Evolutionary conservation across 2,329 filamentous ascomycete species (phyloP), one percentile per base, ranked within the genome.

Genomic region (Dactylellina sp.): DNA sequence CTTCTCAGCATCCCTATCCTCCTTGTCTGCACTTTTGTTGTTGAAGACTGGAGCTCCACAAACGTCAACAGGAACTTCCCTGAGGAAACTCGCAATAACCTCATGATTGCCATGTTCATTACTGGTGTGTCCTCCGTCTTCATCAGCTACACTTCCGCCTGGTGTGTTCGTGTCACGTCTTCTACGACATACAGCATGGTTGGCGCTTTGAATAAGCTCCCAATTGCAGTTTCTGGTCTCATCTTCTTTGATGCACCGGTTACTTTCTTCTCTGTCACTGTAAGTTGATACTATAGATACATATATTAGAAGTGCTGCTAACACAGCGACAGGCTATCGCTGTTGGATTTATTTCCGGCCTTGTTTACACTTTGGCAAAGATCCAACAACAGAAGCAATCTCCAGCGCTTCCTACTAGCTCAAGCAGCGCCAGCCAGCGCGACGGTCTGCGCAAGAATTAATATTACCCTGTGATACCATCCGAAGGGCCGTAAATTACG

Each of bases 81-180:
- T 1, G 78, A 84, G n/a, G 90, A 90, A 76, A 85, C 88, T 35
- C 91, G 93, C 78, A 95, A 92, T 82, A 87, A 85, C 78, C 88
- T 97, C 78, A 86, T 96, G 77, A 83, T 91, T 72, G 91, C 93
- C 80, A 97, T 98, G 91, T 84, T 98, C 79, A 91, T 98, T 82
- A 97, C 95, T 3, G 95, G 95, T 72, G 85, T 97, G 61, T 93
- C 89, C 37, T 91, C 93, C 56, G 93, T 98, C 80, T 97, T 97
- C 84, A 99, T 99, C 82, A 98, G 94, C n/a, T 99, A 99, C 86
- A 96, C 93, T 80, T 97, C 94, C 14, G 95, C 95, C 39, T 99
- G 95, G 95, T 98, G 95, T 81, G 96, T 99, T 76, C 93, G 95
- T 77, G 91, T 97, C 76, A 98, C 95, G 6, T 96, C 93, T 0